Evolutionary conservation across 2,329 filamentous ascomycete genomes (phyloP).

Genomic region (Trichocomaceae sp.): DNA sequence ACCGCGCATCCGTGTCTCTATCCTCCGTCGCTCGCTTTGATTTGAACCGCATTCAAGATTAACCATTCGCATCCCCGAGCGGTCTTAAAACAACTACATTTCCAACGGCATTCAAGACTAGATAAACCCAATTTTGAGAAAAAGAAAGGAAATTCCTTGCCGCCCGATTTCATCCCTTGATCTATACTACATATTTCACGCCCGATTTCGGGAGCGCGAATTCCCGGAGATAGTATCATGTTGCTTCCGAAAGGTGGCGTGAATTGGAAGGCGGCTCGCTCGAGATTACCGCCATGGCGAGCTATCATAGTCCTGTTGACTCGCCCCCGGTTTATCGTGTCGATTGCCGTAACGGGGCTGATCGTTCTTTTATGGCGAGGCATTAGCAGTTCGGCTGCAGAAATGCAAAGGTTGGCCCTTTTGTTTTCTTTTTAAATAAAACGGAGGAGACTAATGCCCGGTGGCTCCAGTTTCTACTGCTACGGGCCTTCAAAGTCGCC

Average conservation of each 20-base stretch:
- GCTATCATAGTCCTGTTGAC: conserved; percentile 65
- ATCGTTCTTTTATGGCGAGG: conserved; percentile 83
- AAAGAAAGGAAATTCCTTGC: neutral
- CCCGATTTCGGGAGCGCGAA: neutral
- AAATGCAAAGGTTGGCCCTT: conserved; percentile 72
- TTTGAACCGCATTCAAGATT: neutral
- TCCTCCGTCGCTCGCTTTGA: neutral
- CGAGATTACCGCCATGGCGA: conserved; percentile 69
- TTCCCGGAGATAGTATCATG: conserved; percentile 49
- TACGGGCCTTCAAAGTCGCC: conserved; percentile 94
- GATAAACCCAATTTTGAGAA: neutral
- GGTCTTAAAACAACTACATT: neutral
- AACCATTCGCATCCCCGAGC: neutral
- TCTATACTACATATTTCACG: neutral
- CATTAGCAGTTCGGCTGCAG: conserved; percentile 69
- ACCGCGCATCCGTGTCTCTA: neutral
- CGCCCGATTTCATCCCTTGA: neutral
- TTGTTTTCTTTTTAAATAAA: too few species aligned
- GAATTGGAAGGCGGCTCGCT: conserved; percentile 76
- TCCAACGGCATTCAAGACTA: neutral
- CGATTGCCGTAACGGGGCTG: conserved; percentile 62
- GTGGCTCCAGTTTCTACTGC: conserved; percentile 76
- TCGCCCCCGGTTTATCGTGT: conserved; percentile 69
- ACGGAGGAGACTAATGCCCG: neutral
- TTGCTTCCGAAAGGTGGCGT: conserved; percentile 84